Base-by-base conservation (phyloP, 768 basidiomycete species). In the Tulasnella sp. region DNA sequence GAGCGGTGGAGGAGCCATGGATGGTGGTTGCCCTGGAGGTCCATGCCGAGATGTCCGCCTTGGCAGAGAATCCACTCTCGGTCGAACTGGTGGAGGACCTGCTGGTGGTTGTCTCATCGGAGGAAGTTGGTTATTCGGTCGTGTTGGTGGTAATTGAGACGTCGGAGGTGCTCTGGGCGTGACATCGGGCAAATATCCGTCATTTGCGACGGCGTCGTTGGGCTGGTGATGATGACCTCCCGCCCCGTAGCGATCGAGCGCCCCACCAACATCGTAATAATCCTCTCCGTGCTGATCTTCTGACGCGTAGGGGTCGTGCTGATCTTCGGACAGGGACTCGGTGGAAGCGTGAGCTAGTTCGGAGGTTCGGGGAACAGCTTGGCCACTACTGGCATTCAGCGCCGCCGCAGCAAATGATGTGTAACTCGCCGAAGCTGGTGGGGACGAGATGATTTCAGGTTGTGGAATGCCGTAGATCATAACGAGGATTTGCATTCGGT, bases 401-500 rank as follows among this genome's bases (percentile, higher is more conserved):
- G 18, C 62, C 62, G 62, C 62, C 6, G 62, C 83, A 56, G 87
- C 83, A 40, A 88, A 77, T 19, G 85, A 84, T 71, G 86, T 85
- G 56, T 87, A 85, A 34, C 87, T 84, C 84, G 89, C 83, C 9
- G 89, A 88, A 21, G 90, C 85, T 38, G 90, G 89, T 16, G 92
- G 88, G 83, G 93, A 90, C 46, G 24, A 36, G 4, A 71, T 3
- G 34, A 73, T 79, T 16, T 27, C 56, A 31, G 92, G 92, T 68
- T 91, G 89, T 36, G 93, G 93, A 84, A 96, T 94, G 84, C 91
- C 92, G 87, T 96, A 96, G 81, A 95, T 95, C 81, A 94, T 88
- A 82, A 93, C 94, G 78, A 97, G 89, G 83, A 97, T 96, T 83
- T 94, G 93, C 93, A 97, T 95, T 75, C 96, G 91, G 85, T 97